Percentiles rank a stretch among this genome's conserved stretches.
These are phyloP conservation scores for Cornus suecica DNA, from an alignment of 148 eudicot species.

Conservation along the genomic window DNA sequence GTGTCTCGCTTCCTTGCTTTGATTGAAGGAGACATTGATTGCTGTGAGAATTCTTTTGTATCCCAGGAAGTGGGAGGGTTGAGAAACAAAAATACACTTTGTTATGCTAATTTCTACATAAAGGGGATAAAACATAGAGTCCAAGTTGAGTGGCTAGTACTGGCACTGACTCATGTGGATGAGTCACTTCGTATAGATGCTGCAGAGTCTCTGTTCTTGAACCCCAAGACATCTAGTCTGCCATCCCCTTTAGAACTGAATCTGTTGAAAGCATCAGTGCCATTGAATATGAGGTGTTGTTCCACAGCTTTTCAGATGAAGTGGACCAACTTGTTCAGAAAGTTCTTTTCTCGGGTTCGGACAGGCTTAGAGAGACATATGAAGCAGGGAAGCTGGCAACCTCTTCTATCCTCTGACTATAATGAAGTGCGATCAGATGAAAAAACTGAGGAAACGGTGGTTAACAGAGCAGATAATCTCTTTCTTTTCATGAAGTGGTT, in stretches of 20 bases:
- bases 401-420: constrained; percentile 31
- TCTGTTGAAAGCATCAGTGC: constrained; percentile 76
- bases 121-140: constrained; percentile 69
- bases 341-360: constrained; percentile 86
- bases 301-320: constrained; percentile 98
- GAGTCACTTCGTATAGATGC: constrained; percentile 95
- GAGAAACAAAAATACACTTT: constrained; percentile 27
- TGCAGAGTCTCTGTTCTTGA: constrained; percentile 81
- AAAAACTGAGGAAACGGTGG: constrained; percentile 28
- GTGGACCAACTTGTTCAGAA: constrained; percentile 88
- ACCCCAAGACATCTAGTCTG: constrained; percentile 88
- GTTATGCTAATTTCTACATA: constrained; percentile 51
- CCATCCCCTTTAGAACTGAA: constrained; percentile 87
- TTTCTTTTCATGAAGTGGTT: constrained; percentile 85
- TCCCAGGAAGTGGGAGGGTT: constrained; percentile 25
- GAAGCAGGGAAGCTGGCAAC: constrained; percentile 72
- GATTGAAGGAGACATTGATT: constrained; percentile 91
- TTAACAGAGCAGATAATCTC: constrained; percentile 59
- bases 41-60: constrained; percentile 30
- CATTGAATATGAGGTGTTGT: constrained; percentile 92
- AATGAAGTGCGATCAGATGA: constrained; percentile 19
- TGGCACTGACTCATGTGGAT: constrained; percentile 87
- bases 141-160: constrained; percentile 69
- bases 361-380: constrained; percentile 88
- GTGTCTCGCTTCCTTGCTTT: constrained; percentile 88